phyloP scores from a whole-genome alignment of 2,329 filamentous ascomycete genomes.

The Pseudocercospora crystallina region DNA sequence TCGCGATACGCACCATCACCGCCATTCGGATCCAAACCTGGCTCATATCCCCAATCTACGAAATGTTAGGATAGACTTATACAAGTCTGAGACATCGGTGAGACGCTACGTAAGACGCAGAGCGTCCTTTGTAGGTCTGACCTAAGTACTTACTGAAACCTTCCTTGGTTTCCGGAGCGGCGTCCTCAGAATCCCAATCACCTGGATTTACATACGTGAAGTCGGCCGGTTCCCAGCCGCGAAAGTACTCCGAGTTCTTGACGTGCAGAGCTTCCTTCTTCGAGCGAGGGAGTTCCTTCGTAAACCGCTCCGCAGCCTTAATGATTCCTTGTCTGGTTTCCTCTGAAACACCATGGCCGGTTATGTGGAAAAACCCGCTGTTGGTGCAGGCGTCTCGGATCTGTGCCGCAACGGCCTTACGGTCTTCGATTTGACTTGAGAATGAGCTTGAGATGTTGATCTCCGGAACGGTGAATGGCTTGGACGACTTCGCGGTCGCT shows the following conservation, averaged over 20 bases:
- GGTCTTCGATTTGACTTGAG: slow-evolving; percentile 32
- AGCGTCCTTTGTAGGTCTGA: too few species aligned
- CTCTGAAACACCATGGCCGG: slow-evolving; percentile 37
- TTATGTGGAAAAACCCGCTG: slow-evolving; percentile 45
- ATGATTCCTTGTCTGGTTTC: slow-evolving; percentile 35
- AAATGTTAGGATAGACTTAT: too few species aligned
- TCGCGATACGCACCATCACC: slow-evolving; percentile 45
- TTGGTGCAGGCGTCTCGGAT: slow-evolving; percentile 41
- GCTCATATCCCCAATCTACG: slow-evolving; percentile 47
- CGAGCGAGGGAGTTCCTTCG: slow-evolving; percentile 32
- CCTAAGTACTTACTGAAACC: too few species aligned
- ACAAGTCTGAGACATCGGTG: too few species aligned
- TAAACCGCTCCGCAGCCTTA: slow-evolving; percentile 39
- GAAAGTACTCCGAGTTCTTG: slow-evolving; percentile 40
- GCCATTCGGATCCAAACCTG: slow-evolving; percentile 39
- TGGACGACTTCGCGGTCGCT: slow-evolving; percentile 6
- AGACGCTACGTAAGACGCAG: too few species aligned
- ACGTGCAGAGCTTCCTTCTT: slow-evolving; percentile 43
- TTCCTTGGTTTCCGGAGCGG: slow-evolving; percentile 33
- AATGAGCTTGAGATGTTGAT: slow-evolving; percentile 42
- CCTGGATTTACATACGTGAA: slow-evolving; percentile 43
- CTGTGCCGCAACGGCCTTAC: slow-evolving; percentile 39
- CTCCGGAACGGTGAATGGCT: slow-evolving; percentile 37
- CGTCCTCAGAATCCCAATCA: slow-evolving; percentile 24
- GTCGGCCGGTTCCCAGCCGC: slow-evolving; percentile 44